Percentiles rank a stretch among this genome's conserved stretches.
phyloP scores from a whole-genome alignment of 2,329 filamentous ascomycete species.

The Ambrosiella beaveri region DNA sequence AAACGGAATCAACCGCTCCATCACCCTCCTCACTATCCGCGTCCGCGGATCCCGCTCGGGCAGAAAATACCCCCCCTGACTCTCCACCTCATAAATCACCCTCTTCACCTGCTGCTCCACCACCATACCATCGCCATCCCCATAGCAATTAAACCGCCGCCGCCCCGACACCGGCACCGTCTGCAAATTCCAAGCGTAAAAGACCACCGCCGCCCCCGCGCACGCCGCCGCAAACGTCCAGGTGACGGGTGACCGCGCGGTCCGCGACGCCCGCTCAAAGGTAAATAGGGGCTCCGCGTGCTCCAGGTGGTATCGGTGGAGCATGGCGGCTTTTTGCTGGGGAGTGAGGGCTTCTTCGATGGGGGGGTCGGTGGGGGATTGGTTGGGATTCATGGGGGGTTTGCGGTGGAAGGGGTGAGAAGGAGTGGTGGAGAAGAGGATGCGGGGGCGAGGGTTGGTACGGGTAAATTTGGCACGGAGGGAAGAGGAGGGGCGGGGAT shows the following conservation, averaged over 20 bases:
- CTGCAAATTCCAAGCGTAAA: slow-evolving; percentile 55
- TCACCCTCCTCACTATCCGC: slow-evolving; percentile 42
- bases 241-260: slow-evolving; percentile 22
- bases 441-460: background rate
- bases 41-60: slow-evolving; percentile 37
- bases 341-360: slow-evolving; percentile 5
- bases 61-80: slow-evolving; percentile 37
- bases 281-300: slow-evolving; percentile 23
- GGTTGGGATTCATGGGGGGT: slow-evolving; percentile 11
- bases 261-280: slow-evolving; percentile 18
- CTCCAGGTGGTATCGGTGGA: slow-evolving; percentile 15
- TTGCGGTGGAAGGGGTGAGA: slow-evolving; percentile 2
- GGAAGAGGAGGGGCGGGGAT: background rate
- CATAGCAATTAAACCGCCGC: slow-evolving; percentile 54
- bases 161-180: slow-evolving; percentile 56
- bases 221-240: slow-evolving; percentile 25
- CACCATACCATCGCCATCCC: slow-evolving; percentile 23
- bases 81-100: slow-evolving; percentile 36
- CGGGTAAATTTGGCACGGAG: background rate
- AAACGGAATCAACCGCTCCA: slow-evolving; percentile 49
- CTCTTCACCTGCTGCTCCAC: slow-evolving; percentile 40
- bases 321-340: slow-evolving; percentile 4
- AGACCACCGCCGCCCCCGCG: slow-evolving; percentile 28
- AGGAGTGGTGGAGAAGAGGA: background rate
- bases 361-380: slow-evolving; percentile 6